phyloP scores from a whole-genome alignment of 495 filamentous ascomycete genomes.

The Xylaria nigripes region DNA sequence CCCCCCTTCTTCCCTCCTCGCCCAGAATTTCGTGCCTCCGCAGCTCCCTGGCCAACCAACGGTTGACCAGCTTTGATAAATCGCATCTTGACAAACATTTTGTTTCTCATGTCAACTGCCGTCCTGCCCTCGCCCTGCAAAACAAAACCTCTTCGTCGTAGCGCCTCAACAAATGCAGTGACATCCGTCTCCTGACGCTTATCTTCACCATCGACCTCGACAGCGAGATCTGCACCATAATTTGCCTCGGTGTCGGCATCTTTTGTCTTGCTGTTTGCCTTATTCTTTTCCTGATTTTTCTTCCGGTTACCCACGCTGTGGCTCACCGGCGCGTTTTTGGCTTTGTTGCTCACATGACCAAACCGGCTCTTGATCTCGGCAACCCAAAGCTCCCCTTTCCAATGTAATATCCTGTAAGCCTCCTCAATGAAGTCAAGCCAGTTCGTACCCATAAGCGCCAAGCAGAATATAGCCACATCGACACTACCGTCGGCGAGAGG shows the following conservation, averaged over 20 bases:
- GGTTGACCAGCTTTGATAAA: slow-evolving; percentile 74
- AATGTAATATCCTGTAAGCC: slow-evolving; percentile 79
- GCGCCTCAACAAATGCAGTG: slow-evolving; percentile 76
- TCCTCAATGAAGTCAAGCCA: slow-evolving; percentile 94
- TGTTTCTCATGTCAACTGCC: slow-evolving; percentile 74
- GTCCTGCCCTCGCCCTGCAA: slow-evolving; percentile 48
- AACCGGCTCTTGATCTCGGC: slow-evolving; percentile 94
- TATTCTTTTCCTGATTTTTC: slow-evolving; percentile 45
- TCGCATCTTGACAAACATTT: slow-evolving; percentile 96
- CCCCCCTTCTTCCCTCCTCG: slow-evolving; percentile 50
- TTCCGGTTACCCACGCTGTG: slow-evolving; percentile 55
- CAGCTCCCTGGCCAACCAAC: slow-evolving; percentile 59
- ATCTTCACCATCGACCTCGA: slow-evolving; percentile 46
- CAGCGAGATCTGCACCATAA: slow-evolving; percentile 40
- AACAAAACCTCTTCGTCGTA: slow-evolving; percentile 68
- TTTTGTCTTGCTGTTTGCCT: slow-evolving; percentile 42
- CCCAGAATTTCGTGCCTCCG: slow-evolving; percentile 25
- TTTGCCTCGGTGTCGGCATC: slow-evolving; percentile 35
- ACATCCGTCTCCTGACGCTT: slow-evolving; percentile 69
- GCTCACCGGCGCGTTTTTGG: slow-evolving; percentile 47
- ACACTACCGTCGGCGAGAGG: slow-evolving; percentile 62
- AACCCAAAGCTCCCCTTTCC: slow-evolving; percentile 92
- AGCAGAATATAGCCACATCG: slow-evolving; percentile 85
- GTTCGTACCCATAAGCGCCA: slow-evolving; percentile 97
- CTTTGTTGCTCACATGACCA: slow-evolving; percentile 43